phyloP scores from a whole-genome alignment of 441 rosid genomes.

The Euphorbia corollata region DNA sequence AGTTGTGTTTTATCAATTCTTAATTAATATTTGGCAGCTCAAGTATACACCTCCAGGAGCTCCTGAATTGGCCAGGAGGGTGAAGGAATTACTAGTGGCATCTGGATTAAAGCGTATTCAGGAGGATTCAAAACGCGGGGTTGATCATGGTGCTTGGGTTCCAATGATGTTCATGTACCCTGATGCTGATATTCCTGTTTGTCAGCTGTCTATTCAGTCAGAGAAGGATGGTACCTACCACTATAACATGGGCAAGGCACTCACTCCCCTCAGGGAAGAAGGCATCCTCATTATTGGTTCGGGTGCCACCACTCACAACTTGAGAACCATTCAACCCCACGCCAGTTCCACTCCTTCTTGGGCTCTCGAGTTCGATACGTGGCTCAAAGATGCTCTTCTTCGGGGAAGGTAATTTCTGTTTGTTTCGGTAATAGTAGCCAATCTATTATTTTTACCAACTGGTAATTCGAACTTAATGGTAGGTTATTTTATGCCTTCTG shows the following conservation, averaged over 20 bases:
- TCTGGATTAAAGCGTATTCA: slow-evolving; percentile 48
- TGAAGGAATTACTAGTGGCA: slow-evolving; percentile 51
- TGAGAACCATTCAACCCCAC: slow-evolving; percentile 31
- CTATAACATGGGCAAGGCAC: slow-evolving; percentile 78
- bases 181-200: slow-evolving; percentile 66
- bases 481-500: background rate
- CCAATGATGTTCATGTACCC: slow-evolving; percentile 94
- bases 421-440: too few relatives aligned
- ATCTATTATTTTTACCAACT: background rate
- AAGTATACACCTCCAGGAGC: slow-evolving; percentile 91
- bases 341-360: slow-evolving; percentile 35
- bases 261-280: slow-evolving; percentile 69
- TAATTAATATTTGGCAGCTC: slow-evolving; percentile 33
- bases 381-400: slow-evolving; percentile 74
- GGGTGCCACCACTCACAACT: slow-evolving; percentile 72
- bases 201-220: slow-evolving; percentile 80
- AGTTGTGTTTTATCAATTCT: background rate
- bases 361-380: slow-evolving; percentile 66
- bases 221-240: slow-evolving; percentile 51
- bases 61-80: slow-evolving; percentile 62
- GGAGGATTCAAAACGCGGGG: slow-evolving; percentile 62
- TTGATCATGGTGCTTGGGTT: slow-evolving; percentile 95
- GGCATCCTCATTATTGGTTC: slow-evolving; percentile 84
- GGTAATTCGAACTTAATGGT: background rate
- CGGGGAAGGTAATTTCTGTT: slow-evolving; percentile 52